Evolutionary conservation across 257 asterid genomes (phyloP).

Genomic region (Eustoma russellianum): DNA sequence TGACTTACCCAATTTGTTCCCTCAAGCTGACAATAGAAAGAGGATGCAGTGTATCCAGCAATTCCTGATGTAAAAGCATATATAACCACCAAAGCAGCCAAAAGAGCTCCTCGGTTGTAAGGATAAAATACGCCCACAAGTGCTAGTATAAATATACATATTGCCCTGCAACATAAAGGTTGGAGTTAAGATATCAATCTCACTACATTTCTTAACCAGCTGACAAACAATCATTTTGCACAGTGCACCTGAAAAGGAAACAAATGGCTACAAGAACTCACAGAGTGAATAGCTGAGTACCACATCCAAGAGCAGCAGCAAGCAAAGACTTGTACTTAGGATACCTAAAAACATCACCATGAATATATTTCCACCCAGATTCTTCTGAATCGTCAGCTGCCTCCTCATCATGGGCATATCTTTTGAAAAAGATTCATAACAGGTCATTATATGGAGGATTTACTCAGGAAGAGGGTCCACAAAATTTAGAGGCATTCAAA

Average conservation of each 20-base stretch:
- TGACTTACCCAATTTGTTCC: constrained; percentile 33
- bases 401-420: constrained; percentile 37
- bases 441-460: background rate
- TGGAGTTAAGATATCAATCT: background rate
- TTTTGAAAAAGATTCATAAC: constrained; percentile 5
- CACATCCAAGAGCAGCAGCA: constrained; percentile 32
- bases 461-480: background rate
- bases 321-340: constrained; percentile 28
- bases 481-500: background rate
- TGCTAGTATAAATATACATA: constrained; percentile 30
- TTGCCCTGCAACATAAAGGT: constrained; percentile 16
- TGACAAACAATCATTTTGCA: background rate
- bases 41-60: constrained; percentile 30
- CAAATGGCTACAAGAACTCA: constrained; percentile 9
- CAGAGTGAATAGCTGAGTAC: constrained; percentile 31
- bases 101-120: constrained; percentile 37
- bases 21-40: constrained; percentile 35
- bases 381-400: constrained; percentile 34
- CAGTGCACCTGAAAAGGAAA: no score
- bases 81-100: constrained; percentile 33
- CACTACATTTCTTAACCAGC: background rate
- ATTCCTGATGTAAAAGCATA: constrained; percentile 35
- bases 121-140: constrained; percentile 40
- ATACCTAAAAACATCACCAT: constrained; percentile 34
- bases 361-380: constrained; percentile 36